Conservation (phyloP, 2,329 filamentous ascomycete species). For the Aspergillus sp. region DNA sequence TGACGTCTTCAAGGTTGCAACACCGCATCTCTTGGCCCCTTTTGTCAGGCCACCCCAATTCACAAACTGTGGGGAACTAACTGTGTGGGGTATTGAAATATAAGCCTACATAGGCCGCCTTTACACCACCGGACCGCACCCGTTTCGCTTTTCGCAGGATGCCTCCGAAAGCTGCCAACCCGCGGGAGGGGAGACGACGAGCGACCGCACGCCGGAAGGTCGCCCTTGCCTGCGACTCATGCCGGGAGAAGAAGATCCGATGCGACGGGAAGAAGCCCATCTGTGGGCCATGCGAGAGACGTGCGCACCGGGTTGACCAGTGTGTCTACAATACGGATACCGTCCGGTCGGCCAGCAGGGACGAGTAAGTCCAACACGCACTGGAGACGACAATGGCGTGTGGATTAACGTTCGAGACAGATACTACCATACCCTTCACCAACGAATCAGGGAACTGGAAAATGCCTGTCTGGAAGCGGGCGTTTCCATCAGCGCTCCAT, state of each 20-base stretch:
- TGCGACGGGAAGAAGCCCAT: slow-evolving; percentile 12
- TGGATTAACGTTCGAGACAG: not conserved
- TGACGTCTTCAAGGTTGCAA: too few relatives aligned
- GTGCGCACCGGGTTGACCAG: slow-evolving; percentile 7
- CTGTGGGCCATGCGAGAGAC: slow-evolving; percentile 8
- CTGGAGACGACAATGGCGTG: not conserved
- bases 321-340: slow-evolving; percentile 10
- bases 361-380: not conserved
- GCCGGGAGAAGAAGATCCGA: slow-evolving; percentile 13
- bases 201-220: not conserved
- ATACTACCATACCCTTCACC: slow-evolving; percentile 2
- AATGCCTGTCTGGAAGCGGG: not conserved
- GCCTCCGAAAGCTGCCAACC: not conserved
- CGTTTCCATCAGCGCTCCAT: not conserved
- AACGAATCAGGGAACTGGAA: slow-evolving; percentile 9
- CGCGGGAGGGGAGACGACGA: not conserved
- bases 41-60: too few relatives aligned
- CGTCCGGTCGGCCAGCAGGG: slow-evolving; percentile 5
- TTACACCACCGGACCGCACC: not conserved
- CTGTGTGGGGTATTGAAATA: not conserved
- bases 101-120: not conserved
- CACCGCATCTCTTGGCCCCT: too few relatives aligned
- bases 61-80: too few relatives aligned
- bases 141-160: not conserved
- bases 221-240: slow-evolving; percentile 12